These are phyloP conservation scores for Teunomyces funiuensis DNA, from an alignment of 805 yeast genomes.

Conservation along the genomic window DNA sequence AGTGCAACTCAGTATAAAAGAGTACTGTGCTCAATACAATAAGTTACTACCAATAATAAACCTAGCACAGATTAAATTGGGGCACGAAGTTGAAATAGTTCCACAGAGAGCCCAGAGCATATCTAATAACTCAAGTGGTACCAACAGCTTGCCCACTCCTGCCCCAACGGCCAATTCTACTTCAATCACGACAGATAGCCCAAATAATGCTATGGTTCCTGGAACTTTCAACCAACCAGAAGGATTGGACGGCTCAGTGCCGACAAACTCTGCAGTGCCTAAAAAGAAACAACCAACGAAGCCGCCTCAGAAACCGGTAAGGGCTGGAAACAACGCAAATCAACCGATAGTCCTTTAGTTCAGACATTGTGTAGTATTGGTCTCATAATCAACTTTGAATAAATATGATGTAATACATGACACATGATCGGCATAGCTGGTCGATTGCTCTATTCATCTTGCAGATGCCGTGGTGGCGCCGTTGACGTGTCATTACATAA, in stretches of 20 bases:
- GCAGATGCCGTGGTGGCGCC: neutral
- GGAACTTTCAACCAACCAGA: neutral
- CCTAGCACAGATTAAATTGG: slow-evolving; percentile 49
- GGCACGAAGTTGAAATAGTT: slow-evolving; percentile 49
- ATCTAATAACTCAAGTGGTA: neutral
- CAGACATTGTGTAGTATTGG: neutral
- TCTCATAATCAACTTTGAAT: too few relatives aligned
- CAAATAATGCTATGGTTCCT: neutral
- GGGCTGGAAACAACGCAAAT: slow-evolving; percentile 4
- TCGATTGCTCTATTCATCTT: neutral
- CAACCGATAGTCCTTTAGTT: slow-evolving; percentile 6
- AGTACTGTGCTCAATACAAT: slow-evolving; percentile 45
- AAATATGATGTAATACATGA: too few relatives aligned
- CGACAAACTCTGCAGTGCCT: neutral
- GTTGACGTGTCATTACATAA: neutral
- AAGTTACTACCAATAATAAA: slow-evolving; percentile 50
- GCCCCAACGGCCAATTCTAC: slow-evolving; percentile 5
- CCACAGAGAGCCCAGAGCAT: slow-evolving; percentile 17
- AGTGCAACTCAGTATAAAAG: slow-evolving; percentile 40
- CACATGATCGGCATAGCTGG: too few relatives aligned
- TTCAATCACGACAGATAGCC: slow-evolving; percentile 1
- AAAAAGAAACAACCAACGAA: slow-evolving; percentile 3
- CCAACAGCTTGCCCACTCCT: slow-evolving; percentile 2
- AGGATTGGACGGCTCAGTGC: neutral
- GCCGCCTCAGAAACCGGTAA: neutral